phyloP scores from a whole-genome alignment of 805 yeast species.

The Candida sonorensis region DNA sequence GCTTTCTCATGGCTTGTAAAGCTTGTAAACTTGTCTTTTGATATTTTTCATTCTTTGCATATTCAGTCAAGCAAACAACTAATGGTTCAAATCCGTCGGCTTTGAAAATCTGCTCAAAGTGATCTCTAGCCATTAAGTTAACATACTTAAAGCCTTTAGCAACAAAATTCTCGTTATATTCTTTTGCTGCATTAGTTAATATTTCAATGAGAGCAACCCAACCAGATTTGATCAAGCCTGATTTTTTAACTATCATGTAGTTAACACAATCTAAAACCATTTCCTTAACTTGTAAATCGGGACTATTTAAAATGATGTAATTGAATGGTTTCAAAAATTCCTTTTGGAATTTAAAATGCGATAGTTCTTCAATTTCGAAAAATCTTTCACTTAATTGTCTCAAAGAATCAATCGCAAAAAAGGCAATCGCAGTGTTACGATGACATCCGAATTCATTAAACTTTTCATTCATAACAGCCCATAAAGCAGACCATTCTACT shows the following conservation, averaged over 20 bases:
- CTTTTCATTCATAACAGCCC: constrained; percentile 90
- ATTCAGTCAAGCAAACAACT: constrained; percentile 68
- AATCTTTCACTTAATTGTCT: constrained; percentile 91
- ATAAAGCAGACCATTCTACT: constrained; percentile 92
- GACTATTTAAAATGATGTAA: constrained; percentile 63
- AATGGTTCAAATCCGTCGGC: constrained; percentile 67
- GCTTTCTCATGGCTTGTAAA: constrained; percentile 59
- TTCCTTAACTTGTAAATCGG: constrained; percentile 66
- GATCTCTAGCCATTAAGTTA: constrained; percentile 52
- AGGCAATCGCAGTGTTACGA: constrained; percentile 65
- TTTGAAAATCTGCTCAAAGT: constrained; percentile 52
- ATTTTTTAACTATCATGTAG: constrained; percentile 75
- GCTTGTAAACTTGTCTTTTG: constrained; percentile 80
- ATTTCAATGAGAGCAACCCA: constrained; percentile 88
- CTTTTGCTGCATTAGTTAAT: constrained; percentile 65
- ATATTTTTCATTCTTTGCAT: constrained; percentile 77
- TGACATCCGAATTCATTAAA: constrained; percentile 84
- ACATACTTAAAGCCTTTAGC: constrained; percentile 57
- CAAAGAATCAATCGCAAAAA: constrained; percentile 89
- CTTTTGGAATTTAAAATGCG: constrained; percentile 92
- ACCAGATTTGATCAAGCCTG: constrained; percentile 76
- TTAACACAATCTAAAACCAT: constrained; percentile 86
- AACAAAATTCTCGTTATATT: constrained; percentile 52
- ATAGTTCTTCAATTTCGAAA: constrained; percentile 85
- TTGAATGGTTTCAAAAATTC: constrained; percentile 91